Evolutionary conservation across 2,329 filamentous ascomycete genomes (phyloP).

Genomic region (Trichoderma simmonsii): DNA sequence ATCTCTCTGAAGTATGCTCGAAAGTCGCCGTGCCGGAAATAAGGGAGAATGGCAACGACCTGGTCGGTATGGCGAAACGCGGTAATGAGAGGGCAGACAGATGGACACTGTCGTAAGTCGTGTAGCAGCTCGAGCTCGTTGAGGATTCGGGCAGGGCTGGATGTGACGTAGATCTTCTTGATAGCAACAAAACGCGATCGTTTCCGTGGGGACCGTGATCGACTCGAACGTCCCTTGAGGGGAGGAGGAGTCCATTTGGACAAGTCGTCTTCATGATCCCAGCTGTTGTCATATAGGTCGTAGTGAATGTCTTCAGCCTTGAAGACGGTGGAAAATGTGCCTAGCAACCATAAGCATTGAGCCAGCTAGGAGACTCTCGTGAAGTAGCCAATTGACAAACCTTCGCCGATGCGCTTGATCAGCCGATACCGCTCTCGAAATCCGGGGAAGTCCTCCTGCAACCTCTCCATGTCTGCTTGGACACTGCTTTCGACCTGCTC

Average conservation of each 20-base stretch:
- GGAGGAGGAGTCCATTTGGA: conserved; percentile 69
- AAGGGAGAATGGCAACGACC: conserved; percentile 90
- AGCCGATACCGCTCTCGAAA: conserved; percentile 82
- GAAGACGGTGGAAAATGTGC: conserved; percentile 98
- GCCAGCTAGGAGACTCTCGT: background rate
- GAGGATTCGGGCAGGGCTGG: conserved; percentile 85
- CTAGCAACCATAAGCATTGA: conserved; percentile 43
- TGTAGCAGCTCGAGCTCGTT: conserved; percentile 94
- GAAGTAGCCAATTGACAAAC: conserved; percentile 43
- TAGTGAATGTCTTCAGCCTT: conserved; percentile 94
- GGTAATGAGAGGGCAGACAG: conserved; percentile 92
- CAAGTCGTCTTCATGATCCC: conserved; percentile 71
- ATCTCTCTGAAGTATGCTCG: conserved; percentile 91
- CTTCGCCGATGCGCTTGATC: conserved; percentile 96
- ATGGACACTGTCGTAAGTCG: conserved; percentile 76
- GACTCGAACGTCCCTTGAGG: conserved; percentile 47
- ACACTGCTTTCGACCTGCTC: conserved; percentile 66
- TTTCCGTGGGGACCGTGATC: conserved; percentile 30
- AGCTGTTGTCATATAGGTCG: conserved; percentile 77
- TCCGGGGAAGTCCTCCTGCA: conserved; percentile 77
- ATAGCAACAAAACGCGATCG: conserved; percentile 80
- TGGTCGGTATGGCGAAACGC: conserved; percentile 95
- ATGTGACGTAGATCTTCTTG: conserved; percentile 99
- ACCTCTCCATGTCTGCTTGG: conserved; percentile 79
- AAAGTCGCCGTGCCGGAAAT: conserved; percentile 95